A percentile compares a stretch with the other conserved stretches of the same genome.
Conservation (phyloP, 495 filamentous ascomycete genomes). For the Penicillium diatomitis region DNA sequence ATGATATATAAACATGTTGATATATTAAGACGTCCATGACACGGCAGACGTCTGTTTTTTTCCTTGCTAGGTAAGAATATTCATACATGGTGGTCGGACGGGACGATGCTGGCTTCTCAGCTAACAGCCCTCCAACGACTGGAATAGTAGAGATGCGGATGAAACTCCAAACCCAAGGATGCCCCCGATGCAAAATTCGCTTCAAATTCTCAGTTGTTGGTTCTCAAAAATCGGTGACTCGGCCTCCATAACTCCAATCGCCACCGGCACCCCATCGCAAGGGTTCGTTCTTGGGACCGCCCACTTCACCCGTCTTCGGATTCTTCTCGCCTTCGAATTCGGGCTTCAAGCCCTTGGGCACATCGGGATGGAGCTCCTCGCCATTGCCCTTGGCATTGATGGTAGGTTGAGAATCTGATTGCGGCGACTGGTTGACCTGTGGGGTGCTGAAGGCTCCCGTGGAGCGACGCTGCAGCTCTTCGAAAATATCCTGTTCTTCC, state of each 20-base stretch:
- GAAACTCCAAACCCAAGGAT: constrained; percentile 9
- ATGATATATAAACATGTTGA: no score
- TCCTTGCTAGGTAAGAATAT: no score
- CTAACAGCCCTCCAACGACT: no score
- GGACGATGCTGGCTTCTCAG: no score
- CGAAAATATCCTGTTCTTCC: constrained; percentile 87
- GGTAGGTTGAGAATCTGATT: constrained; percentile 25
- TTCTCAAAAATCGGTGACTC: constrained; percentile 83
- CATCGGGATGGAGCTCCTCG: constrained; percentile 61
- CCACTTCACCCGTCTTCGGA: constrained; percentile 92
- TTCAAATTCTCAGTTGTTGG: neutral
- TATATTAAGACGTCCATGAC: no score
- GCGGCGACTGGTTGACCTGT: constrained; percentile 21
- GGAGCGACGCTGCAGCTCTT: constrained; percentile 66
- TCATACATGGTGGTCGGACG: no score
- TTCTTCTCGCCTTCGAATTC: constrained; percentile 93
- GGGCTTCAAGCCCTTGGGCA: constrained; percentile 63
- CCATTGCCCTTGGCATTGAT: constrained; percentile 44
- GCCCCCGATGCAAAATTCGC: no score
- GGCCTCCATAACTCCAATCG: constrained; percentile 94
- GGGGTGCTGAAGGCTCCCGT: constrained; percentile 69
- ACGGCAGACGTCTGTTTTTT: no score
- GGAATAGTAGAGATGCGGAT: neutral
- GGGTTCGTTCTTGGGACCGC: constrained; percentile 96
- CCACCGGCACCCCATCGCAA: constrained; percentile 71